Conservation (phyloP, 2,329 filamentous ascomycete species). For the Lecanicillium sp. region DNA sequence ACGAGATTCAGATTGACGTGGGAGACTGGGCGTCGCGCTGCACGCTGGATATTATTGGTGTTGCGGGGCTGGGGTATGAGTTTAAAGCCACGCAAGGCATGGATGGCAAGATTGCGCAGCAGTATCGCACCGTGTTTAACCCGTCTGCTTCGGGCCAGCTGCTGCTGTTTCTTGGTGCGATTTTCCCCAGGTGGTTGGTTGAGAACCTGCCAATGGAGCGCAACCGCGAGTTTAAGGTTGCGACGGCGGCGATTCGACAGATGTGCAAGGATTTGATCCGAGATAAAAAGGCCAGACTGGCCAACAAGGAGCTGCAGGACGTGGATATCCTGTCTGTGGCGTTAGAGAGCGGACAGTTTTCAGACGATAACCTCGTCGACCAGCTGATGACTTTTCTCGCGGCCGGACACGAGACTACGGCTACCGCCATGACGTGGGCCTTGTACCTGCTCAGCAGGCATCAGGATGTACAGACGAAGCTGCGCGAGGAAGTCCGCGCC, state of each 20-base stretch:
- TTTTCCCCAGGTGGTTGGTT: conserved; percentile 57
- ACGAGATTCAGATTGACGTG: conserved; percentile 43
- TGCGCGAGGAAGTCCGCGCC: conserved; percentile 60
- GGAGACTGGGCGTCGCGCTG: conserved; percentile 56
- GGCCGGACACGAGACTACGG: conserved; percentile 74
- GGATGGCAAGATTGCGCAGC: conserved; percentile 46
- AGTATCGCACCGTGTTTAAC: conserved; percentile 47
- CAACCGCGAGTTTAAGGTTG: conserved; percentile 55
- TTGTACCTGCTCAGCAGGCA: conserved; percentile 60
- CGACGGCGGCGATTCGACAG: conserved; percentile 50
- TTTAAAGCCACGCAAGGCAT: conserved; percentile 58
- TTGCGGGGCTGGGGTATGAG: conserved; percentile 62
- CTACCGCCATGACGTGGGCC: conserved; percentile 68
- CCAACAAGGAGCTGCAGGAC: conserved; percentile 32
- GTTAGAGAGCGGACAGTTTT: conserved; percentile 65
- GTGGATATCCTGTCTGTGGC: conserved; percentile 76
- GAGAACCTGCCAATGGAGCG: conserved; percentile 57
- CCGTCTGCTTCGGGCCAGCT: conserved; percentile 32
- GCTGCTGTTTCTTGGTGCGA: conserved; percentile 48
- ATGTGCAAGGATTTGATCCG: conserved; percentile 61
- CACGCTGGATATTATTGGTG: conserved; percentile 67
- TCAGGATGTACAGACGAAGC: conserved; percentile 53
- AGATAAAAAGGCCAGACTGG: conserved; percentile 53
- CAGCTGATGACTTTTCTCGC: conserved; percentile 88
- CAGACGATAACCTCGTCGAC: conserved; percentile 72